Evolutionary conservation across 1,284 basidiomycete genomes (phyloP).

Genomic region (Inonotus hispidus): DNA sequence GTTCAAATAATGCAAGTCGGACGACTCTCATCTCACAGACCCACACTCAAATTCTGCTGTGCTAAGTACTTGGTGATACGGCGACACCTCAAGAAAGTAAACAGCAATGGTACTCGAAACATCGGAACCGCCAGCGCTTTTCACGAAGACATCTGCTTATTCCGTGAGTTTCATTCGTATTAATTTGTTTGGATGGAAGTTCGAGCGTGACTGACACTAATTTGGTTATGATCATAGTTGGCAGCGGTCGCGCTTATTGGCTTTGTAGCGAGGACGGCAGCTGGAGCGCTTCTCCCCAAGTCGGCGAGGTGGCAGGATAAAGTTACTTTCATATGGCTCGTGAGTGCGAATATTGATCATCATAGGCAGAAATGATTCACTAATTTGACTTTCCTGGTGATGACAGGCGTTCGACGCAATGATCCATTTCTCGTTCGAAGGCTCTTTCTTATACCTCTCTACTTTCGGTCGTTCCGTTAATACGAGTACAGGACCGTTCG

Average conservation of each 20-base stretch:
- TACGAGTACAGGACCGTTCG: constrained; percentile 61
- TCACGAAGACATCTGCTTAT: constrained; percentile 60
- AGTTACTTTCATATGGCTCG: constrained; percentile 70
- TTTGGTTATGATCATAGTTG: constrained; percentile 29
- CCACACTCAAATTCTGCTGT: not conserved
- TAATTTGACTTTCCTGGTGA: not conserved
- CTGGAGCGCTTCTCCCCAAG: constrained; percentile 54
- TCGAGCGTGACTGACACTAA: not conserved
- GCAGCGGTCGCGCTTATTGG: constrained; percentile 49
- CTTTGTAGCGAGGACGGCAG: constrained; percentile 43
- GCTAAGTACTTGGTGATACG: not conserved
- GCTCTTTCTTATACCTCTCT: constrained; percentile 71
- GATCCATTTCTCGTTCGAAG: constrained; percentile 76
- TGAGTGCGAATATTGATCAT: constrained; percentile 30
- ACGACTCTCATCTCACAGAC: not conserved
- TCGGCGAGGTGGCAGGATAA: constrained; percentile 56
- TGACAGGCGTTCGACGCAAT: constrained; percentile 67
- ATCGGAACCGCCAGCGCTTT: constrained; percentile 29
- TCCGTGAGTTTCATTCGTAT: constrained; percentile 29
- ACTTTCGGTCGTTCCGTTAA: constrained; percentile 69
- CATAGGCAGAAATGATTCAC: not conserved
- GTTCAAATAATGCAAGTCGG: too few relatives aligned
- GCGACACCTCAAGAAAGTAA: not conserved
- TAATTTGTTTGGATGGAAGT: not conserved
- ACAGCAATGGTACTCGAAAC: constrained; percentile 8